These are phyloP conservation scores for Meredithiella fracta DNA, from an alignment of 2,329 filamentous ascomycete species.

Conservation along the genomic window DNA sequence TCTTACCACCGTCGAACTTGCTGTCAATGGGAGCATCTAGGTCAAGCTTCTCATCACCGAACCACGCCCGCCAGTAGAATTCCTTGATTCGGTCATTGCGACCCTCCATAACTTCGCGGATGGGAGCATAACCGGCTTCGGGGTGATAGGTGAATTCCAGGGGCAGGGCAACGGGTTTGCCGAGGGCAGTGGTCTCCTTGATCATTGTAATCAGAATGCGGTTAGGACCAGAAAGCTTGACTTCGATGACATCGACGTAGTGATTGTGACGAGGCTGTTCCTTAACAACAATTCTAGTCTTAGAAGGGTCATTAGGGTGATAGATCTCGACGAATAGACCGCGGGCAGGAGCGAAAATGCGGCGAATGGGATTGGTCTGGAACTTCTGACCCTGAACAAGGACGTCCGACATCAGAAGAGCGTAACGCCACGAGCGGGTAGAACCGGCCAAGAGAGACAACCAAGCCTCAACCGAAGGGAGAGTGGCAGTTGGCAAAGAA, in stretches of 20 bases:
- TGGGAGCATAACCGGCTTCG: conserved; percentile 92
- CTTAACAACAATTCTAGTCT: conserved; percentile 72
- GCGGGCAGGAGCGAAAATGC: conserved; percentile 71
- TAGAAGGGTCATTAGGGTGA: conserved; percentile 63
- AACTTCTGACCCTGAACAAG: conserved; percentile 93
- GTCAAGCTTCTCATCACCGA: conserved; percentile 68
- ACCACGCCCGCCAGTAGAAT: conserved; percentile 98
- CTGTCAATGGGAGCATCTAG: conserved; percentile 74
- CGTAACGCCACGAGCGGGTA: conserved; percentile 82
- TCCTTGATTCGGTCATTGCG: conserved; percentile 98
- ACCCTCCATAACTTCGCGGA: conserved; percentile 86
- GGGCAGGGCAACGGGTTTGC: conserved; percentile 64
- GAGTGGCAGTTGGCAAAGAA: conserved; percentile 50
- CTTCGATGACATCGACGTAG: conserved; percentile 74
- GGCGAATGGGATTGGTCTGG: conserved; percentile 87
- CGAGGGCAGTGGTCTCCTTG: conserved; percentile 78
- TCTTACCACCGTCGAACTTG: conserved; percentile 76
- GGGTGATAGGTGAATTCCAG: conserved; percentile 88
- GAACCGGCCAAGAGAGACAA: conserved; percentile 72
- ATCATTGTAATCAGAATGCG: conserved; percentile 81
- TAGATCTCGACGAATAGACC: conserved; percentile 82
- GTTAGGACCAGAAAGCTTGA: conserved; percentile 56
- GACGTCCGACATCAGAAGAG: conserved; percentile 82
- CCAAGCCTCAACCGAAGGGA: conserved; percentile 75
- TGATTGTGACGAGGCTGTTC: conserved; percentile 78